Base-by-base conservation (phyloP, 768 basidiomycete species). In the Tremella mesenterica region DNA sequence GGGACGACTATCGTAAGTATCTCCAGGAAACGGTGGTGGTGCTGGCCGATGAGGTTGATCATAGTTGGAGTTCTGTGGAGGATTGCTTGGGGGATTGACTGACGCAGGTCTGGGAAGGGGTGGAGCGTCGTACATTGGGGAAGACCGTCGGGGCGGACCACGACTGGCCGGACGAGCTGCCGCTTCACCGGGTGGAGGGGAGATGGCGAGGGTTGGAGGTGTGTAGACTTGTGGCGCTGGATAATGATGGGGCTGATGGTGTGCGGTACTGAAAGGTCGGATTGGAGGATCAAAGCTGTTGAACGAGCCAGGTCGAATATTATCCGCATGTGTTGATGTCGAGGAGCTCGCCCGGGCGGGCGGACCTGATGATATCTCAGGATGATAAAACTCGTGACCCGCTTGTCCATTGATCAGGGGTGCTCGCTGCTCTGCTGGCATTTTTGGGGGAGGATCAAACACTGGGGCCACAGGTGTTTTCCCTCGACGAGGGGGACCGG, bases 261-360 rank as follows among this genome's bases (percentile, higher is more conserved):
- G n/a, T 1, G 48, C 33, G 9, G 21, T 49, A 38, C 51, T 59
- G 13, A 51, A 36, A 2, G 57, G 57, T 23, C 54, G 36, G 9
- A 58, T 48, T 21, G 61, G 61, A 1, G 57, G 57, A 23, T 59
- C 59, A 34, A 60, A 60, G 1, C 53, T 29, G 21, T 47, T 56
- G 18, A 39, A 53, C 18, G 52, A 29, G 5, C 45, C 29, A n/a
- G 18, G n/a, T 4, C 3, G 21, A 20, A 25, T 6, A 23, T 14
- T 28, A n/a, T 23, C 3, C 28, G 12, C 20, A 38, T 45, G 4
- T n/a, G 16, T 1, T 46, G 50, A 1, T 43, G 44, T 27, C 36
- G 46, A 26, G 51, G 18, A 10, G 52, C 27, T 20, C 56, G 47
- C 26, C 34, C 46, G 16, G 52, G 56, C 13, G 43, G 49, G 6